Conservation (phyloP, 2,329 filamentous ascomycete species). For the Zymoseptoria crescenta region DNA sequence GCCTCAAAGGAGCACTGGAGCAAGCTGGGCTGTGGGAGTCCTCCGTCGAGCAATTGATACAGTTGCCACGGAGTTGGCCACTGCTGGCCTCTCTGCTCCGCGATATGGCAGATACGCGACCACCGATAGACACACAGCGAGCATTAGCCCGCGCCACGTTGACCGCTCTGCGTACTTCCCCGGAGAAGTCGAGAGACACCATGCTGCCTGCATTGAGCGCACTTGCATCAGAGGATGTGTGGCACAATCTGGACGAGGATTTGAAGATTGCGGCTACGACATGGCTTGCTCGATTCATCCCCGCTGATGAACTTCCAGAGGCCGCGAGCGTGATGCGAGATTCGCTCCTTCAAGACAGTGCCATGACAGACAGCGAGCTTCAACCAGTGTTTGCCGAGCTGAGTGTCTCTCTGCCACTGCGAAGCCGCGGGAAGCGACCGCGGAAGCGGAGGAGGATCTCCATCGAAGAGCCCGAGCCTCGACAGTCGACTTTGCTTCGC, state of each 20-base stretch:
- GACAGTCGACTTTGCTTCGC: background rate
- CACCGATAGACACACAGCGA: conserved; percentile 10
- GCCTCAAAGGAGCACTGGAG: conserved; percentile 10
- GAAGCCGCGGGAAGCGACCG: background rate
- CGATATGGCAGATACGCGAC: conserved; percentile 1
- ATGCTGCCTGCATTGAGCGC: conserved; percentile 12
- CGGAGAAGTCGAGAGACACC: conserved; percentile 6
- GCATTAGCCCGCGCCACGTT: conserved; percentile 13
- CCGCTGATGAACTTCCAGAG: conserved; percentile 11
- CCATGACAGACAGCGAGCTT: conserved; percentile 21
- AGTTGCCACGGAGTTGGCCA: conserved; percentile 4
- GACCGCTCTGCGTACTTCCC: conserved; percentile 3
- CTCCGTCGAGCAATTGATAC: conserved; percentile 11
- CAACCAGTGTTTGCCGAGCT: conserved; percentile 14
- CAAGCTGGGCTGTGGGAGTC: conserved; percentile 16
- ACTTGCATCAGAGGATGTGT: conserved; percentile 8
- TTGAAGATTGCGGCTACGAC: conserved; percentile 19
- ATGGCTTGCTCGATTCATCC: conserved; percentile 16
- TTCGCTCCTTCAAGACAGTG: conserved; percentile 14
- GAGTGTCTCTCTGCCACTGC: conserved; percentile 5
- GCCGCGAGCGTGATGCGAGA: conserved; percentile 11
- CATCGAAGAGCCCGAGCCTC: background rate
- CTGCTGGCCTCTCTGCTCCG: conserved; percentile 11
- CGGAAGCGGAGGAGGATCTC: conserved; percentile 15
- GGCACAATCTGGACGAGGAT: conserved; percentile 18